These are phyloP conservation scores for Aspergillus uvarum DNA, from an alignment of 2,329 filamentous ascomycete species.

Conservation along the genomic window DNA sequence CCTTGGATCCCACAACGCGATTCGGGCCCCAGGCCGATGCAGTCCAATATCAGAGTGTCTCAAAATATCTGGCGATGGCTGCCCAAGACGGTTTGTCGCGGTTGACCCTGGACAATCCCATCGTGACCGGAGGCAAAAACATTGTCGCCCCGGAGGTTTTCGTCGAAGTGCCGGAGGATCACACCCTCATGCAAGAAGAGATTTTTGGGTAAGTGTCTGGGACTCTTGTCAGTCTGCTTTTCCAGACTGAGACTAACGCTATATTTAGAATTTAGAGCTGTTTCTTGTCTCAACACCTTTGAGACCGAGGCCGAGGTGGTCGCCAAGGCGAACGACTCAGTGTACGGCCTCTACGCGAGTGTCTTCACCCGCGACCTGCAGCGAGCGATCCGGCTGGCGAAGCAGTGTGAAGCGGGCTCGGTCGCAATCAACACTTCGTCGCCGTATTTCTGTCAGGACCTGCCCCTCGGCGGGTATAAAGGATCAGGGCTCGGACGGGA, in stretches of 20 bases:
- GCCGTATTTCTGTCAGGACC: background rate
- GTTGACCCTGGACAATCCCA: background rate
- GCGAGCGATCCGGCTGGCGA: conserved; percentile 11
- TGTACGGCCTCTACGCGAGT: conserved; percentile 12
- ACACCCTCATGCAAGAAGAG: conserved; percentile 32
- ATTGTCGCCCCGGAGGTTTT: conserved; percentile 85
- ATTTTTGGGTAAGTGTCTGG: conserved; percentile 36
- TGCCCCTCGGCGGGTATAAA: background rate
- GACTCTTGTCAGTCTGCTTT: background rate
- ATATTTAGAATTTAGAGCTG: background rate
- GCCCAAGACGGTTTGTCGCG: background rate
- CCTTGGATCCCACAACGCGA: background rate
- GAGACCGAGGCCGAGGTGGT: conserved; percentile 55
- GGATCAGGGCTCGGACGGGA: background rate
- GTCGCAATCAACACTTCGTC: conserved; percentile 16
- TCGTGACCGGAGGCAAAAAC: conserved; percentile 24
- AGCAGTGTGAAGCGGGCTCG: conserved; percentile 7
- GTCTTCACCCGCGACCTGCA: conserved; percentile 14
- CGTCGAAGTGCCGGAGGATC: conserved; percentile 60
- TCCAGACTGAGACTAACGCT: no score
- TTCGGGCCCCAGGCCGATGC: background rate
- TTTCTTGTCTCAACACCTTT: conserved; percentile 27
- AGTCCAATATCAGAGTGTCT: background rate
- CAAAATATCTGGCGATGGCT: background rate
- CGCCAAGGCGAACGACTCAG: conserved; percentile 50